Percentiles rank a stretch among this genome's conserved stretches.
These are phyloP conservation scores for Plantago major DNA, from an alignment of 257 asterid genomes.

Conservation along the genomic window DNA sequence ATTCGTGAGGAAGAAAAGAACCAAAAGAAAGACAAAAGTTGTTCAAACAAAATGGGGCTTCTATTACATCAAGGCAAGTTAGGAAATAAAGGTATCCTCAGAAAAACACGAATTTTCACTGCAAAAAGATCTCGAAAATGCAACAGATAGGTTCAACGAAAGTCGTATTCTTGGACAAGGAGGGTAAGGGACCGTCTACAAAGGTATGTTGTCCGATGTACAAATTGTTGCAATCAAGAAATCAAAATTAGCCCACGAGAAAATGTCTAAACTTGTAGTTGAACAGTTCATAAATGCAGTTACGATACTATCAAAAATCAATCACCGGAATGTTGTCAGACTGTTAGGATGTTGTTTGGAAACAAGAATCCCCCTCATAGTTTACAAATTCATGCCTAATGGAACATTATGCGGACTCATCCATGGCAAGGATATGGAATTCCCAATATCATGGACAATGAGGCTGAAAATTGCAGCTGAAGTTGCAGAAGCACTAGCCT, in stretches of 20 bases:
- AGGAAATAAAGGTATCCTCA: slow-evolving; percentile 5
- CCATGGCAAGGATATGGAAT: slow-evolving; percentile 9
- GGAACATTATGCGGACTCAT: slow-evolving; percentile 19
- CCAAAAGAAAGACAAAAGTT: slow-evolving; percentile 13
- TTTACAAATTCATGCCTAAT: slow-evolving; percentile 14
- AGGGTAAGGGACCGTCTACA: slow-evolving; percentile 24
- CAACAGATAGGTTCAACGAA: slow-evolving; percentile 21
- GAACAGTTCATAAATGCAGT: slow-evolving; percentile 27
- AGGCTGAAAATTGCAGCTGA: slow-evolving; percentile 19
- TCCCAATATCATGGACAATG: slow-evolving; percentile 23
- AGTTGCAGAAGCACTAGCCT: slow-evolving; percentile 19
- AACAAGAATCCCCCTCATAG: slow-evolving; percentile 13
- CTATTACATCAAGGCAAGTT: slow-evolving; percentile 17
- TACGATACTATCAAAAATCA: slow-evolving; percentile 17
- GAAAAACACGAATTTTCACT: slow-evolving; percentile 14
- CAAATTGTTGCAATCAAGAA: slow-evolving; percentile 25
- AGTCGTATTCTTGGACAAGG: slow-evolving; percentile 24
- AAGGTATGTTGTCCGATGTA: slow-evolving; percentile 22
- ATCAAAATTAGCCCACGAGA: slow-evolving; percentile 17
- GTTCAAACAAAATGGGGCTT: slow-evolving; percentile 19
- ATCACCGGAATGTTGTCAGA: slow-evolving; percentile 21
- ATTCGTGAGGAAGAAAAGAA: slow-evolving; percentile 13
- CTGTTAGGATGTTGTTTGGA: slow-evolving; percentile 24
- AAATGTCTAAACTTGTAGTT: slow-evolving; percentile 12
- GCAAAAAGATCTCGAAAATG: slow-evolving; percentile 20